These are phyloP conservation scores for Diplodia intermedia DNA, from an alignment of 2,329 filamentous ascomycete genomes.

Conservation along the genomic window DNA sequence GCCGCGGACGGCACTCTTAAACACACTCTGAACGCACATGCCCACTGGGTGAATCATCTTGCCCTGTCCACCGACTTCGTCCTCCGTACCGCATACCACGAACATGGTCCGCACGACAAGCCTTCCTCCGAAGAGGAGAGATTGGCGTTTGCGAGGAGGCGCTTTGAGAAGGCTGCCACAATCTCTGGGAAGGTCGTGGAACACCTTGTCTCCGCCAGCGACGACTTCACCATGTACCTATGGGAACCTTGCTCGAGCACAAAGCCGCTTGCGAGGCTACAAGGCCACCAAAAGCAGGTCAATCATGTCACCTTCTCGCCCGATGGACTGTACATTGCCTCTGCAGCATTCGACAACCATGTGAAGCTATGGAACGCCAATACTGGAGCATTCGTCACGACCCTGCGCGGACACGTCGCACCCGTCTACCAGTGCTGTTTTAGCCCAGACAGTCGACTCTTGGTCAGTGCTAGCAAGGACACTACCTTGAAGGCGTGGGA, in stretches of 20 bases:
- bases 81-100: constrained; percentile 82
- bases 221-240: constrained; percentile 95
- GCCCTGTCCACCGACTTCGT: constrained; percentile 93
- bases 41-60: constrained; percentile 95
- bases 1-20: constrained; percentile 77
- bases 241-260: constrained; percentile 79
- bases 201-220: constrained; percentile 85
- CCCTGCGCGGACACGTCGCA: constrained; percentile 85
- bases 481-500: constrained; percentile 96
- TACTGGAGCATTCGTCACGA: constrained; percentile 80
- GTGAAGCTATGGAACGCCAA: constrained; percentile 88
- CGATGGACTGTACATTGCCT: constrained; percentile 86
- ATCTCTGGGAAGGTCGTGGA: constrained; percentile 80
- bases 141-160: constrained; percentile 74
- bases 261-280: constrained; percentile 85
- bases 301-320: constrained; percentile 96
- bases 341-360: constrained; percentile 90
- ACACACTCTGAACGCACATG: constrained; percentile 81
- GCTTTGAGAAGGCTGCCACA: constrained; percentile 85
- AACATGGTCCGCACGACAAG: constrained; percentile 69
- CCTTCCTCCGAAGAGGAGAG: constrained; percentile 75
- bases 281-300: constrained; percentile 96
- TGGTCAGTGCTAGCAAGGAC: constrained; percentile 89
- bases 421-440: constrained; percentile 93
- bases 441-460: constrained; percentile 85